Percentiles rank a stretch among this genome's conserved stretches.
These are phyloP conservation scores for Parastagonospora avenae DNA, from an alignment of 2,329 filamentous ascomycete species.

Conservation along the genomic window DNA sequence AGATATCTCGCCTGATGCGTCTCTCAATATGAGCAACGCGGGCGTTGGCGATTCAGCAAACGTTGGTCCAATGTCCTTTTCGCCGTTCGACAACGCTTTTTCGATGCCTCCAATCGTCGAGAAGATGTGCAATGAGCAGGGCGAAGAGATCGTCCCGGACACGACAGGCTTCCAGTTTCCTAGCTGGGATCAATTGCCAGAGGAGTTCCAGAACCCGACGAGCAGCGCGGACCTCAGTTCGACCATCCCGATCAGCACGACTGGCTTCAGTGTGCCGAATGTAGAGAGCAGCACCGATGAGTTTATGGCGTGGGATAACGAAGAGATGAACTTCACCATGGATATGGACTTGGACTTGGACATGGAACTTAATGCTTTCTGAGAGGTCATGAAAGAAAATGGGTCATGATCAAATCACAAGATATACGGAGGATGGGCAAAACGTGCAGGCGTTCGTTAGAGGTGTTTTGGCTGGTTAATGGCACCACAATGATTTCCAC, in stretches of 20 bases:
- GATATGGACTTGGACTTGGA: constrained; percentile 40
- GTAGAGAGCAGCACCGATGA: constrained; percentile 6
- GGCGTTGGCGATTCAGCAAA: constrained; percentile 1
- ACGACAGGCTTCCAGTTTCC: constrained; percentile 29
- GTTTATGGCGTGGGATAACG: constrained; percentile 37
- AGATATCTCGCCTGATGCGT: constrained; percentile 10
- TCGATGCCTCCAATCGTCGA: constrained; percentile 2
- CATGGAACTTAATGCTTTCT: constrained; percentile 14
- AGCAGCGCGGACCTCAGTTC: constrained; percentile 24
- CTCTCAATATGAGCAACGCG: too few relatives aligned
- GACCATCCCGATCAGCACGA: constrained; percentile 18
- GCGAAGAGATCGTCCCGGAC: constrained; percentile 3
- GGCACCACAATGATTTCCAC: too few relatives aligned
- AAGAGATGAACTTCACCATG: constrained; percentile 38
- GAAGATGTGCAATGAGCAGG: constrained; percentile 1
- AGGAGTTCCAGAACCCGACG: constrained; percentile 28
- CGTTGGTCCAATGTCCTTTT: constrained; percentile 7
- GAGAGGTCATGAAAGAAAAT: not conserved
- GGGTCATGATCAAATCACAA: too few relatives aligned
- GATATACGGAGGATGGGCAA: too few relatives aligned
- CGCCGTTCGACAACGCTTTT: constrained; percentile 13
- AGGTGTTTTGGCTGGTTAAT: too few relatives aligned
- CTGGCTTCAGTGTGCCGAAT: constrained; percentile 10
- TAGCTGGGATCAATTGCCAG: constrained; percentile 34
- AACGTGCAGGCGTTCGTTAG: too few relatives aligned